These are phyloP conservation scores for Aspergillus mulundensis DNA, from an alignment of 495 filamentous ascomycete genomes.

Conservation along the genomic window DNA sequence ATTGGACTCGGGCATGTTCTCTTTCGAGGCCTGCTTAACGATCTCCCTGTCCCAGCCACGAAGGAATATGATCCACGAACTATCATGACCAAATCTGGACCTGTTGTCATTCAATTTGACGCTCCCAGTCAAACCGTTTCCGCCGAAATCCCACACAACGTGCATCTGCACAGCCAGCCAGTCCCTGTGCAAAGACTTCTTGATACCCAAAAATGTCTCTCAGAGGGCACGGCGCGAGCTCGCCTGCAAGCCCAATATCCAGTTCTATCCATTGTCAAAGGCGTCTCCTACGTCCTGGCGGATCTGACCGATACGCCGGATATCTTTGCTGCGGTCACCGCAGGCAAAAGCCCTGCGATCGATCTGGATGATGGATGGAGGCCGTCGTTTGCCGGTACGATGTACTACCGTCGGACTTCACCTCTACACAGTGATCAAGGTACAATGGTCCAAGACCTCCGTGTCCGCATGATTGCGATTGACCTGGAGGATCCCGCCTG, in stretches of 20 bases:
- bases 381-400: conserved; percentile 41
- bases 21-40: conserved; percentile 5
- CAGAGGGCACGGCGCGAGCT: background rate
- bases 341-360: conserved; percentile 13
- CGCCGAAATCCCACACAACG: conserved; percentile 57
- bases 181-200: conserved; percentile 18
- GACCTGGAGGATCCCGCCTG: conserved; percentile 65
- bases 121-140: conserved; percentile 32
- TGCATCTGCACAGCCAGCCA: conserved; percentile 50
- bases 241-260: conserved; percentile 26
- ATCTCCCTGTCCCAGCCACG: too few relatives aligned
- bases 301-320: conserved; percentile 33
- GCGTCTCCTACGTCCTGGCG: conserved; percentile 62
- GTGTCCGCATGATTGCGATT: conserved; percentile 53
- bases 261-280: conserved; percentile 61
- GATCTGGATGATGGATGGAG: conserved; percentile 57
- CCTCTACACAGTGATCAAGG: conserved; percentile 18
- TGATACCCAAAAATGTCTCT: background rate
- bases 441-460: conserved; percentile 21
- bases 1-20: conserved; percentile 58
- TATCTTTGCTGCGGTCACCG: conserved; percentile 24
- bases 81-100: conserved; percentile 57
- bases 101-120: conserved; percentile 37
- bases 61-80: background rate
- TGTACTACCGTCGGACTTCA: conserved; percentile 53